Base-by-base conservation (phyloP, 2,329 filamentous ascomycete genomes). In the Rutstroemia sp. region DNA sequence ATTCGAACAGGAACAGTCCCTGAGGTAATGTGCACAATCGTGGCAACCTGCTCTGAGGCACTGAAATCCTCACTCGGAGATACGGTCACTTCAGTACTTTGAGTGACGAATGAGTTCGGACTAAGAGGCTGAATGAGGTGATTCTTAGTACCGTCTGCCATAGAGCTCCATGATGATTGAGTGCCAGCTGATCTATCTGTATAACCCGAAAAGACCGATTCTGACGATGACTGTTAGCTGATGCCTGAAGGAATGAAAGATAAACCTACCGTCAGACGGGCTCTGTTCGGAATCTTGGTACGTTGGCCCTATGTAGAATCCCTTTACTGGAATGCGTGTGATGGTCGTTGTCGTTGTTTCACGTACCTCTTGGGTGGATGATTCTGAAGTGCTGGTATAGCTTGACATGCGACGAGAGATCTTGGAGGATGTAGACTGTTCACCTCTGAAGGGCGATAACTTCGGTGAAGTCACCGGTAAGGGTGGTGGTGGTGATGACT, bases 181-280 rank as follows among this genome's bases (percentile, higher is more conserved):
- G 67, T 69, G 16, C 69, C 68, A 10, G 64, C 67, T 37, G 65
- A 65, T 46, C 57, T 64, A 17, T 73, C 70, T 19, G 76, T 77
- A 68, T 73, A 73, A 60, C 70, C 75, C 0, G 76, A 78, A 34
- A 75, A 65, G 2, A 74, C 70, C 4, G 77, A 78, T 51, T 76
- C 77, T 70, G 60, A 58, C n/a, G 61, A 67, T 30, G 6, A 17
- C 53, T 58, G 58, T 62, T 53, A 65, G 63, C 39, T 56, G 21
- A 51, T 12, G 51, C 9, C 38, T 37, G 12, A 54, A 21, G 27
- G 17, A 3, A 38, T 41, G 27, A 44, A 44, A 44, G 41, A 10
- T 21, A 10, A 44, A 48, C 57, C 37, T 54, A 67, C 66, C 61
- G 50, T 67, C 61, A 19, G 64, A 67, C 21, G 57, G 49, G 50